Base-by-base conservation (phyloP, 176 grass and related monocot species). In the Triticum timopheevii region DNA sequence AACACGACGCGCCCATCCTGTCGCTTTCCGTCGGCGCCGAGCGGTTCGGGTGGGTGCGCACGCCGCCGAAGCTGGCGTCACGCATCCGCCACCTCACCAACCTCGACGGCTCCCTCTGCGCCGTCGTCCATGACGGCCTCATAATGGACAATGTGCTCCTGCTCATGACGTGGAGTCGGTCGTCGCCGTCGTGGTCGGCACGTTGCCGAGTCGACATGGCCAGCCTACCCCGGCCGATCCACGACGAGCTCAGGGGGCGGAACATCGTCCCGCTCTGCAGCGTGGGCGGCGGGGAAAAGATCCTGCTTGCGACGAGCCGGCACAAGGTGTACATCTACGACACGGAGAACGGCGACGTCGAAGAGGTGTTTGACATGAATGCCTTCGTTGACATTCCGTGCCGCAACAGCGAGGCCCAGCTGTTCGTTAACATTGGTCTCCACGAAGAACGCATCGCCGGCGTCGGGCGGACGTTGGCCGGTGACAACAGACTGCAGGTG, bases 281-380 rank as follows among this genome's bases (percentile, higher is more conserved):
- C 49, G 39, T 77, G 65, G 45, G 6, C 34, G 39, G 6, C 5
- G 73, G 54, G 3, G 25, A 72, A 38, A 86, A 79, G 47, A 20
- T 86, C 3, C 35, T 86, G 7, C 84, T 86, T 11, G 84, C 84
- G 15, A 79, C 84, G 23, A 65, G 75, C n/a, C 65, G 49, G 5
- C 49, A 86, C 34, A 86, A 61, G 10, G 84, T 86, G 1, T 70
- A 44, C 17, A 16, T 34, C 0, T 86, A 86, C 10, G 64, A 86
- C 5, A 23, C 63, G 7, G 45, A 42, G 3, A n/a, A n/a, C 15
- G 39, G 24, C 23, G 4, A 6, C 75, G 20, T 58, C 3, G 84
- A 79, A 2, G 35, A 65, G 10, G 75, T 86, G 33, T 23, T 79
- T 1, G 8, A 1, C 17, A 40, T 68, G 64, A 11, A 59, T 0